Conservation (phyloP, 2,329 filamentous ascomycete genomes). For the Ceratocystis papillata region DNA sequence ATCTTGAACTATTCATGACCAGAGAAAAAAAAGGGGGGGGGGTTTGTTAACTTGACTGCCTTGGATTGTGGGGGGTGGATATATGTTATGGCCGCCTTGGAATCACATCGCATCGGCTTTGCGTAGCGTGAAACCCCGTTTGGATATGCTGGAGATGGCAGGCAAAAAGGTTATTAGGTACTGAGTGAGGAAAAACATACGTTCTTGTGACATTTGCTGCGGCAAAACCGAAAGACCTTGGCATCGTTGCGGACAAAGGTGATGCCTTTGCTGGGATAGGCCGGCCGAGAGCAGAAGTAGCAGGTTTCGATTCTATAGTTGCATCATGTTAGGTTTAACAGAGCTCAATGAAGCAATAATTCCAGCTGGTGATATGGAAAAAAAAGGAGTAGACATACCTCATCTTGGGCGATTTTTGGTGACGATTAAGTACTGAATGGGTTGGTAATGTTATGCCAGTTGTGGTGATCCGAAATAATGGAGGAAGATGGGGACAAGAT, state of each 20-base stretch:
- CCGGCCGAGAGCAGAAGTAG: slow-evolving; percentile 40
- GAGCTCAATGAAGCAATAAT: not conserved
- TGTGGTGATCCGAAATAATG: slow-evolving; percentile 13
- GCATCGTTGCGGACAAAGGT: slow-evolving; percentile 42
- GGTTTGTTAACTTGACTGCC: not conserved
- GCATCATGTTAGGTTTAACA: slow-evolving; percentile 6
- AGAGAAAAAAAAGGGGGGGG: not conserved
- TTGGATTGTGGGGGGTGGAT: not conserved
- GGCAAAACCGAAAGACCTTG: slow-evolving; percentile 46
- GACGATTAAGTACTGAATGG: slow-evolving; percentile 14
- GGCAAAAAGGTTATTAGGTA: not conserved
- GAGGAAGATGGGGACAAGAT: slow-evolving; percentile 23
- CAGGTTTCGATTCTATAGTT: slow-evolving; percentile 36
- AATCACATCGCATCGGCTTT: not conserved
- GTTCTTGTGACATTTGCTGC: slow-evolving; percentile 51
- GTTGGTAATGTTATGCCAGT: slow-evolving; percentile 9
- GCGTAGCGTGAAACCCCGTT: not conserved
- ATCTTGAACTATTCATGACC: slow-evolving; percentile 61
- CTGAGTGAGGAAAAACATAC: slow-evolving; percentile 30
- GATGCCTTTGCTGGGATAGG: slow-evolving; percentile 48
- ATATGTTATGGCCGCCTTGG: not conserved
- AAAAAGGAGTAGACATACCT: slow-evolving; percentile 22
- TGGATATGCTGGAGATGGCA: not conserved
- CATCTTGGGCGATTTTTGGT: slow-evolving; percentile 23
- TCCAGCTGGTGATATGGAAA: not conserved